Base-by-base conservation (phyloP, 192 early-diverging fungal species). In the Neocallimastix lanati region DNA sequence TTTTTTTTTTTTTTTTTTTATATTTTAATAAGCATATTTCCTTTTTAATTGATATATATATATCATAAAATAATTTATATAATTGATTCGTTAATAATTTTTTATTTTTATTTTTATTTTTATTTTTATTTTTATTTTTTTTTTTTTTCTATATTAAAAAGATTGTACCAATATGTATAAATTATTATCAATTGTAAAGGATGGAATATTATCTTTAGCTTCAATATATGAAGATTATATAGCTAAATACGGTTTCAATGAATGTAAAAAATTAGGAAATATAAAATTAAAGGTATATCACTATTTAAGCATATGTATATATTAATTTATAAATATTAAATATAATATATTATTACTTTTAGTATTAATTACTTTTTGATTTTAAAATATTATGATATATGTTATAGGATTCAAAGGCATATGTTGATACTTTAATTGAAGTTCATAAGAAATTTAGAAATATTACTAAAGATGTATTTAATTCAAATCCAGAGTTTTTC, bases 381-480 rank as follows among this genome's bases (percentile, higher is more conserved):
- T n/a, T n/a, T n/a, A n/a, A n/a, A 28, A 25, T 76, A 21, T 15
- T 79, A 3, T 6, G 11, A 33, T 33, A 33, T n/a, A 15, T 13
- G 82, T 83, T 11, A 36, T 81, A 94, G 93, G 93, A 95, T 80
- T 92, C 93, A 11, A 84, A 86, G 28, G 87, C 91, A 18, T 93
- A 91, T 80, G 91, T 93, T 21, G 91, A 94, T 29, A 80, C 81
- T 21, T 79, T 95, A 14, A 84, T 94, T 67, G 82, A 83, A 16
- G 81, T 92, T 37, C 93, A 95, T 79, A 29, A 76, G 12, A 91
- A 92, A 78, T 94, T 89, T 79, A 86, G 86, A 76, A 85, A 85
- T 9, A 82, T 93, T 28, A 88, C 86, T 33, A 77, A 80, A 25
- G 85, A 87, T 28, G 88, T 89, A 18, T 95, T 96, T 83, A 81